A percentile compares a stretch with the other conserved stretches of the same genome.
These are phyloP conservation scores for Termitomyces sp. DNA, from an alignment of 768 basidiomycete species.

Conservation along the genomic window DNA sequence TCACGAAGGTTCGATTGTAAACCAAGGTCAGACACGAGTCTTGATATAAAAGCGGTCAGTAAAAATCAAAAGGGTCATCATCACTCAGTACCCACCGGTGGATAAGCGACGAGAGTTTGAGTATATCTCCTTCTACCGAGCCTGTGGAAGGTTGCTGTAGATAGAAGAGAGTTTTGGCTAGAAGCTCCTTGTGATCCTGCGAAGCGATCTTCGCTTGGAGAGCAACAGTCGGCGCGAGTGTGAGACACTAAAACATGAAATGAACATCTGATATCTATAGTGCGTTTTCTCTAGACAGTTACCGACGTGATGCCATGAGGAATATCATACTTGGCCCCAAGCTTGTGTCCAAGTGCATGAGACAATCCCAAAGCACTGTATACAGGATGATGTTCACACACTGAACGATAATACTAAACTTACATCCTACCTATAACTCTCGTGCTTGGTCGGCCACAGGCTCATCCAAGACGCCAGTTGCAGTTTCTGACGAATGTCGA, in stretches of 20 bases:
- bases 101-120: slow-evolving; percentile 46
- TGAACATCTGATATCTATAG: background rate
- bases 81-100: slow-evolving; percentile 36
- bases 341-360: slow-evolving; percentile 67
- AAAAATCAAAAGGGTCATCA: background rate
- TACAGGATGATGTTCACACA: background rate
- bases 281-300: slow-evolving; percentile 15
- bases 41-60: slow-evolving; percentile 16
- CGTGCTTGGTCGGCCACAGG: slow-evolving; percentile 58
- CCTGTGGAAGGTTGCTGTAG: slow-evolving; percentile 57
- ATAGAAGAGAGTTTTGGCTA: slow-evolving; percentile 54
- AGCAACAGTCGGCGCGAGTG: slow-evolving; percentile 57
- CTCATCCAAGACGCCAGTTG: slow-evolving; percentile 81
- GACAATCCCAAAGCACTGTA: slow-evolving; percentile 65
- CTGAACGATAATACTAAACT: background rate
- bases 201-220: slow-evolving; percentile 54
- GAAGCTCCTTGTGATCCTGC: slow-evolving; percentile 54
- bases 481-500: slow-evolving; percentile 61
- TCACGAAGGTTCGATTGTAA: slow-evolving; percentile 50
- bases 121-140: slow-evolving; percentile 57
- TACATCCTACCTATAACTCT: slow-evolving; percentile 43
- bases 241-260: slow-evolving; percentile 50
- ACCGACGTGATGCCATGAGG: slow-evolving; percentile 86
- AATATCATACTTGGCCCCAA: slow-evolving; percentile 69
- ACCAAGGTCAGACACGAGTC: slow-evolving; percentile 56